Evolutionary conservation across 306 rosid genomes (phyloP).

Genomic region (barrel medic (Medicago truncatula)): DNA sequence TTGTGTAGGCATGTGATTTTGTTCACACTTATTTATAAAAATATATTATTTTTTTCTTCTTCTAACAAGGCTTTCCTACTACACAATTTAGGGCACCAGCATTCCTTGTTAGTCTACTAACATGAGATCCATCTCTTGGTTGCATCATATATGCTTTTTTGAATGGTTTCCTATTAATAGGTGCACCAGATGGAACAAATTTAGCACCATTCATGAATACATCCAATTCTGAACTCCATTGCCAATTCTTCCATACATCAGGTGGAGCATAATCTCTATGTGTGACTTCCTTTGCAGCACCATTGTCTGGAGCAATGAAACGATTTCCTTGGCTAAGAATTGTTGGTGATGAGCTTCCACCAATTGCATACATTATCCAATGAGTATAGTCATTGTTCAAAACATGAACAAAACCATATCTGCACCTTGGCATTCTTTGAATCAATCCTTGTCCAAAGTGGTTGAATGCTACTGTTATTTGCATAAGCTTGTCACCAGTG

Average conservation of each 20-base stretch:
- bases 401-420: slow-evolving; percentile 76
- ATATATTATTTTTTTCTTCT: too few species aligned
- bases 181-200: background rate
- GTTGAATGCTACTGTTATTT: slow-evolving; percentile 43
- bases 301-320: slow-evolving; percentile 68
- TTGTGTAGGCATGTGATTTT: background rate
- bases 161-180: background rate
- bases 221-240: slow-evolving; percentile 39
- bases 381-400: slow-evolving; percentile 86
- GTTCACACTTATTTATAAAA: too few species aligned
- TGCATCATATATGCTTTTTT: slow-evolving; percentile 37
- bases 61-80: slow-evolving; percentile 35
- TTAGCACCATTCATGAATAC: slow-evolving; percentile 39
- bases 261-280: slow-evolving; percentile 26
- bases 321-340: slow-evolving; percentile 88
- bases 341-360: slow-evolving; percentile 77
- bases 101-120: slow-evolving; percentile 24
- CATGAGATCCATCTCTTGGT: slow-evolving; percentile 33
- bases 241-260: slow-evolving; percentile 30
- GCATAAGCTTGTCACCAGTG: slow-evolving; percentile 17
- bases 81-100: slow-evolving; percentile 23
- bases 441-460: slow-evolving; percentile 43
- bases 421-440: slow-evolving; percentile 46
- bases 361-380: slow-evolving; percentile 89
- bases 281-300: slow-evolving; percentile 59